Evolutionary conservation across 1,139 yeast genomes (phyloP).

Genomic region (Eremothecium coryli): DNA sequence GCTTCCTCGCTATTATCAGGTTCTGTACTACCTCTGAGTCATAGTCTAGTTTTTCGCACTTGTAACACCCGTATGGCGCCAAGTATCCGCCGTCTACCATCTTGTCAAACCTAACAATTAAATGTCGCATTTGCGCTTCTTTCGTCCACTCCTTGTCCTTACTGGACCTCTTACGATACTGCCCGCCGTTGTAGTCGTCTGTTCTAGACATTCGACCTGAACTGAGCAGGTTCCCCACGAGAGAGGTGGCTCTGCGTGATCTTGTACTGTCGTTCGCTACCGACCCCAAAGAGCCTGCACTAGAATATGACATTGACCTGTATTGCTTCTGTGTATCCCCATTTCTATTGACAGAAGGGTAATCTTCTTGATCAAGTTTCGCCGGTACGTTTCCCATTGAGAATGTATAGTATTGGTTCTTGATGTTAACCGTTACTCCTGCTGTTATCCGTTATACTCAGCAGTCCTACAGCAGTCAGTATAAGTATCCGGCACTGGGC

Average conservation of each 20-base stretch:
- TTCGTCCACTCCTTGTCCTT: slow-evolving; percentile 45
- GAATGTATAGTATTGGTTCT: too few relatives aligned
- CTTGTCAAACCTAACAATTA: slow-evolving; percentile 51
- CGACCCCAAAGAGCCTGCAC: slow-evolving; percentile 6
- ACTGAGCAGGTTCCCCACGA: slow-evolving; percentile 20
- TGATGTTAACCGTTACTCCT: too few relatives aligned
- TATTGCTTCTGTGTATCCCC: slow-evolving; percentile 7
- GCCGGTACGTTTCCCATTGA: slow-evolving; percentile 55
- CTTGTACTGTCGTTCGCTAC: slow-evolving; percentile 9
- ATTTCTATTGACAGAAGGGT: slow-evolving; percentile 8
- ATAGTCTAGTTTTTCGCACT: slow-evolving; percentile 62
- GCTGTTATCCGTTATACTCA: too few relatives aligned
- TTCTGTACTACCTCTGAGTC: slow-evolving; percentile 60
- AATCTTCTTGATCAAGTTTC: slow-evolving; percentile 35
- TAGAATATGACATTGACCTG: slow-evolving; percentile 7
- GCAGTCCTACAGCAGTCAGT: too few relatives aligned
- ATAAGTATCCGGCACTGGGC: too few relatives aligned
- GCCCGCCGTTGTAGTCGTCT: slow-evolving; percentile 8
- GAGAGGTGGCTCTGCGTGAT: slow-evolving; percentile 21
- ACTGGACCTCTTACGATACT: slow-evolving; percentile 32
- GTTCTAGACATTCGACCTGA: slow-evolving; percentile 15
- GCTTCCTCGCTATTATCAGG: slow-evolving; percentile 52
- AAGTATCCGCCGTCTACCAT: slow-evolving; percentile 70
- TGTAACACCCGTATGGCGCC: slow-evolving; percentile 86
- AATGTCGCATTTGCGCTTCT: slow-evolving; percentile 45